Conservation (phyloP, 2,329 filamentous ascomycete genomes). For the Nothomitra cinnamomea region DNA sequence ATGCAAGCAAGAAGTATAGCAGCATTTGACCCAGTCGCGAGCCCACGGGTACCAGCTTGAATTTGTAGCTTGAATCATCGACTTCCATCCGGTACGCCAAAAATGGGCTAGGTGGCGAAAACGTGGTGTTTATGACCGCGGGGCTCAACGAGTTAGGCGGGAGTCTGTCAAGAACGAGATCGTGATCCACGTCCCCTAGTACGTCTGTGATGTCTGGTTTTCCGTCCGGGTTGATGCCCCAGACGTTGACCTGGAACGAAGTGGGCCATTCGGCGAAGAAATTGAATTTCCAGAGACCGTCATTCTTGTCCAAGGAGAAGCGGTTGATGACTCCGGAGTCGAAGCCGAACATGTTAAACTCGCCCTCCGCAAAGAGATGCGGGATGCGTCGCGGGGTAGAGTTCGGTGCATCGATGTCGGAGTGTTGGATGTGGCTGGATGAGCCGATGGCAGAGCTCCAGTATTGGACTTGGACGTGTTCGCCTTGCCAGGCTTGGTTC, state of each 20-base stretch:
- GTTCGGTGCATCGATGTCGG: constrained; percentile 28
- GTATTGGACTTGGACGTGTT: constrained; percentile 47
- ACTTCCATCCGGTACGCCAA: constrained; percentile 38
- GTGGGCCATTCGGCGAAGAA: constrained; percentile 49
- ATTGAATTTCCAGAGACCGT: constrained; percentile 38
- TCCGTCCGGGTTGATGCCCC: constrained; percentile 48
- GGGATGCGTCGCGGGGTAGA: constrained; percentile 36
- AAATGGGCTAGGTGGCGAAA: constrained; percentile 34
- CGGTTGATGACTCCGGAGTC: constrained; percentile 39
- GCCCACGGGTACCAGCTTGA: constrained; percentile 35
- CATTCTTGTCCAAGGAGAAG: constrained; percentile 28
- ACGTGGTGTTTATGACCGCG: constrained; percentile 41
- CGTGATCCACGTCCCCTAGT: constrained; percentile 43
- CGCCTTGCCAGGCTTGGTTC: constrained; percentile 39
- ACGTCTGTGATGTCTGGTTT: constrained; percentile 41
- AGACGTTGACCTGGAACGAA: constrained; percentile 44
- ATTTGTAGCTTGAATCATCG: constrained; percentile 36
- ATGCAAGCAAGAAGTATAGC: constrained; percentile 35
- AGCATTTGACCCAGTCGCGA: constrained; percentile 35
- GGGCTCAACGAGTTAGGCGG: constrained; percentile 39
- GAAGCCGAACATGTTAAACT: constrained; percentile 46
- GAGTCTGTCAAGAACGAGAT: constrained; percentile 43
- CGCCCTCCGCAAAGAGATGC: constrained; percentile 44
- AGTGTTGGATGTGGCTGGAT: constrained; percentile 42
- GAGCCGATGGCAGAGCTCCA: constrained; percentile 42